Percentiles rank a stretch among this genome's conserved stretches.
phyloP scores from a whole-genome alignment of 495 filamentous ascomycete species.

The Astrothelium subdiscretum region DNA sequence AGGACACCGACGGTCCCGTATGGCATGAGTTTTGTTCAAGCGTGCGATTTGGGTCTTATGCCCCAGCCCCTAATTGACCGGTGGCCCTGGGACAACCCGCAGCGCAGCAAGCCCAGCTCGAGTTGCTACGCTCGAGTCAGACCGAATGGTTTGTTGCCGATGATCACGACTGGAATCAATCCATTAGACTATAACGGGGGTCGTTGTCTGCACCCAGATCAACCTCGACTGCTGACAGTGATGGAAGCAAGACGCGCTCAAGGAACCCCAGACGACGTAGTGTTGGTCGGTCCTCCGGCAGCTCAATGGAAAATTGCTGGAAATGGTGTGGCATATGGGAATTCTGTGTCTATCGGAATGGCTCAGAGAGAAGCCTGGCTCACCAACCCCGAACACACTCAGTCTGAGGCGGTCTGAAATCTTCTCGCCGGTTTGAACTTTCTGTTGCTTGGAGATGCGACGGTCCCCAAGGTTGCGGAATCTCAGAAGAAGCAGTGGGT shows the following conservation, averaged over 20 bases:
- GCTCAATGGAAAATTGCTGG: constrained; percentile 53
- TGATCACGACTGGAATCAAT: constrained; percentile 38
- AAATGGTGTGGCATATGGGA: constrained; percentile 57
- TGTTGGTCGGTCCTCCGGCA: constrained; percentile 42
- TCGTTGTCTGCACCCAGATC: constrained; percentile 45
- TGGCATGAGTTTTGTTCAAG: constrained; percentile 20
- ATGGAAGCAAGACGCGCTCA: constrained; percentile 56
- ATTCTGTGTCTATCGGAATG: constrained; percentile 51
- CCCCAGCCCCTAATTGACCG: constrained; percentile 26
- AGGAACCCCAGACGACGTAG: constrained; percentile 54
- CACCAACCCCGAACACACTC: constrained; percentile 4
- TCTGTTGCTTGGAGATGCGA: too few relatives aligned
- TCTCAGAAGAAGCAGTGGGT: too few relatives aligned
- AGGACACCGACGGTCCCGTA: constrained; percentile 27
- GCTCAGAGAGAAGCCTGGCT: constrained; percentile 47
- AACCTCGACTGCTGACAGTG: constrained; percentile 44
- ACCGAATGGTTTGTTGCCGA: constrained; percentile 40
- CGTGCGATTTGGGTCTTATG: constrained; percentile 21
- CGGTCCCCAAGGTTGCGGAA: too few relatives aligned
- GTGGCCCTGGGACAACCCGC: constrained; percentile 10
- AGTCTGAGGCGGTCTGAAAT: background rate
- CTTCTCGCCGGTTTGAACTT: too few relatives aligned
- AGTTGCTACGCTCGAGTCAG: constrained; percentile 41
- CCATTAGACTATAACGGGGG: constrained; percentile 40
- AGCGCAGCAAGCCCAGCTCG: constrained; percentile 8